phyloP scores from a whole-genome alignment of 2,329 filamentous ascomycete genomes.

The Alternaria arbusti region DNA sequence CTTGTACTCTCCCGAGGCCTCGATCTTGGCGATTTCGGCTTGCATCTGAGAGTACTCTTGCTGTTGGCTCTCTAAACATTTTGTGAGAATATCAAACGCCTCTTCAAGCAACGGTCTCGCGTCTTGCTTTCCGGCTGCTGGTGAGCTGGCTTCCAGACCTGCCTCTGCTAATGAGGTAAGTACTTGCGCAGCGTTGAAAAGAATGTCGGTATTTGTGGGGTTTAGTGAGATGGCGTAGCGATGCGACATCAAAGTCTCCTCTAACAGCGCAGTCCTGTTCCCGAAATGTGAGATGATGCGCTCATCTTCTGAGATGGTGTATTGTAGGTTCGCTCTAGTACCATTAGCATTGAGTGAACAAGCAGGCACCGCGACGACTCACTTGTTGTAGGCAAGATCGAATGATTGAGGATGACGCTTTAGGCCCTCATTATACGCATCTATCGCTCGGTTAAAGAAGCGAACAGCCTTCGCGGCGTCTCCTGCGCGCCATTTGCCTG shows the following conservation, averaged over 20 bases:
- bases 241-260: slow-evolving; percentile 68
- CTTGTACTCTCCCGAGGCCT: slow-evolving; percentile 29
- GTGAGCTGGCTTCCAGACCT: slow-evolving; percentile 59
- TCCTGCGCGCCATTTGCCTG: slow-evolving; percentile 76
- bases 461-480: slow-evolving; percentile 70
- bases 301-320: slow-evolving; percentile 72
- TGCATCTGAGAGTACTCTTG: slow-evolving; percentile 53
- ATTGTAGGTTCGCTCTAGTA: slow-evolving; percentile 69
- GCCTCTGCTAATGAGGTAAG: slow-evolving; percentile 70
- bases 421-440: slow-evolving; percentile 70
- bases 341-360: background rate
- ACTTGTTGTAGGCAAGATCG: slow-evolving; percentile 79
- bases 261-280: slow-evolving; percentile 61
- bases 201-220: slow-evolving; percentile 68
- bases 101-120: slow-evolving; percentile 64
- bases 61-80: slow-evolving; percentile 55
- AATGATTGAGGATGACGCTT: slow-evolving; percentile 66
- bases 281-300: slow-evolving; percentile 66
- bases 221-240: slow-evolving; percentile 65
- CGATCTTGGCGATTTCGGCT: slow-evolving; percentile 39
- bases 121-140: slow-evolving; percentile 48
- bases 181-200: slow-evolving; percentile 76
- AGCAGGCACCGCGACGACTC: slow-evolving; percentile 29
- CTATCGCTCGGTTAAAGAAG: slow-evolving; percentile 69
- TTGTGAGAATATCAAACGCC: slow-evolving; percentile 65